A percentile compares a stretch with the other conserved stretches of the same genome.
These are phyloP conservation scores for Cynanchum wilfordii DNA, from an alignment of 257 asterid species.

Conservation along the genomic window DNA sequence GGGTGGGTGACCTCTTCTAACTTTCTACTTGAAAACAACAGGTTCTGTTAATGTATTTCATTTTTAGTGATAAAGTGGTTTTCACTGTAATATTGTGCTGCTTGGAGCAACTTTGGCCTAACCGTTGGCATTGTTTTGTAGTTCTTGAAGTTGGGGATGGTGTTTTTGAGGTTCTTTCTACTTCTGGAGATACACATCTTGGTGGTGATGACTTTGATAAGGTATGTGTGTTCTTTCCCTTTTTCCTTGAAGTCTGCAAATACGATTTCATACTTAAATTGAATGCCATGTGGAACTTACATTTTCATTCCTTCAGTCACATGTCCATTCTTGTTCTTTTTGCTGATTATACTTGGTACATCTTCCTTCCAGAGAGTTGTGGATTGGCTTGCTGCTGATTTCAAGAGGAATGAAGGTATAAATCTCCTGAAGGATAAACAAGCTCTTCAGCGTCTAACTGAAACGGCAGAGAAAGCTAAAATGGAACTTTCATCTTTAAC, in stretches of 20 bases:
- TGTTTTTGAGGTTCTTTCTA: conserved; percentile 90
- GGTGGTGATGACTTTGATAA: conserved; percentile 98
- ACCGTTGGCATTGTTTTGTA: conserved; percentile 26
- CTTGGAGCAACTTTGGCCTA: neutral
- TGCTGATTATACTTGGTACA: conserved; percentile 3
- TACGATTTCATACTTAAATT: neutral
- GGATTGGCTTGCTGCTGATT: conserved; percentile 81
- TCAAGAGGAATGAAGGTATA: conserved; percentile 86
- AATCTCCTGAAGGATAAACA: conserved; percentile 94
- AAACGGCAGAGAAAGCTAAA: conserved; percentile 97
- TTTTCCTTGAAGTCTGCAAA: neutral
- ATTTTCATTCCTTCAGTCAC: neutral
- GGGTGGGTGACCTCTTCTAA: neutral
- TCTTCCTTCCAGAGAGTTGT: conserved; percentile 66
- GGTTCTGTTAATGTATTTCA: neutral
- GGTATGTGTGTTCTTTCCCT: conserved; percentile 29
- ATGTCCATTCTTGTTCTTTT: neutral
- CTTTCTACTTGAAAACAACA: neutral
- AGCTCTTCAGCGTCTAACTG: conserved; percentile 97
- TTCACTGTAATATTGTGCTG: neutral
- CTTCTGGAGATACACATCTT: conserved; percentile 96
- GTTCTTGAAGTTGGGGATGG: conserved; percentile 99
- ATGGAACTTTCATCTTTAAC: conserved; percentile 93
- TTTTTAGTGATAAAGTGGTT: neutral
- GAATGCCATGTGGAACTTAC: neutral